Percentiles rank a stretch among this genome's conserved stretches.
These are phyloP conservation scores for Keithomyces neogunnii DNA, from an alignment of 2,329 filamentous ascomycete species.

Conservation along the genomic window DNA sequence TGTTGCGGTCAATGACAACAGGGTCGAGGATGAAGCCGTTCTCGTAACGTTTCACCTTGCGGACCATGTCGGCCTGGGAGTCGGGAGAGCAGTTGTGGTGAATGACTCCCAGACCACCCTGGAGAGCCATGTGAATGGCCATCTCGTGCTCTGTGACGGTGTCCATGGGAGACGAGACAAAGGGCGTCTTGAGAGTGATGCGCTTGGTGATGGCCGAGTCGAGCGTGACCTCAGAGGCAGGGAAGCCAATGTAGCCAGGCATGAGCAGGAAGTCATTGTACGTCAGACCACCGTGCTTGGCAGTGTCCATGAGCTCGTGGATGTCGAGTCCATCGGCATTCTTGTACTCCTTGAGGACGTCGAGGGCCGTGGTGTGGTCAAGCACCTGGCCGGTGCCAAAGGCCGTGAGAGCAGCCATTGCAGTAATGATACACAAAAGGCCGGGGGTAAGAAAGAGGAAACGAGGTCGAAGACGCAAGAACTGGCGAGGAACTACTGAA, in stretches of 20 bases:
- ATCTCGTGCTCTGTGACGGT: constrained; percentile 99
- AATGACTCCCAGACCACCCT: constrained; percentile 86
- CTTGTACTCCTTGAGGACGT: constrained; percentile 74
- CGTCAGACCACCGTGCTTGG: constrained; percentile 85
- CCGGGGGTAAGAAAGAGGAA: constrained; percentile 16
- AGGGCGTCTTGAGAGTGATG: constrained; percentile 91
- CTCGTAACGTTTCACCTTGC: constrained; percentile 98
- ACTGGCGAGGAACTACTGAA: constrained; percentile 15
- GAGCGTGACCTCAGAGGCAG: constrained; percentile 78
- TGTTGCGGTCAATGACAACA: constrained; percentile 78
- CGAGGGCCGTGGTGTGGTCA: constrained; percentile 67
- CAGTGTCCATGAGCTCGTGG: constrained; percentile 80
- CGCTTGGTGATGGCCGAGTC: constrained; percentile 92
- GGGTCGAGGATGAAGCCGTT: constrained; percentile 98
- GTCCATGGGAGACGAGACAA: constrained; percentile 98
- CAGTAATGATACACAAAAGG: constrained; percentile 18
- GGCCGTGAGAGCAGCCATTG: constrained; percentile 56
- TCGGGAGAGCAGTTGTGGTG: constrained; percentile 99
- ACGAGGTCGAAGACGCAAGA: constrained; percentile 34
- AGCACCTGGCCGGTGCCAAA: constrained; percentile 49
- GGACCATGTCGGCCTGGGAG: constrained; percentile 95
- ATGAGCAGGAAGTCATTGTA: constrained; percentile 98
- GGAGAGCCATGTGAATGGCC: constrained; percentile 93
- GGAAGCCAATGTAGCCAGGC: constrained; percentile 96
- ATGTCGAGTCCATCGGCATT: constrained; percentile 80